Conservation (phyloP, 352 stramenopile genomes). For the Pythium phragmiticola region DNA sequence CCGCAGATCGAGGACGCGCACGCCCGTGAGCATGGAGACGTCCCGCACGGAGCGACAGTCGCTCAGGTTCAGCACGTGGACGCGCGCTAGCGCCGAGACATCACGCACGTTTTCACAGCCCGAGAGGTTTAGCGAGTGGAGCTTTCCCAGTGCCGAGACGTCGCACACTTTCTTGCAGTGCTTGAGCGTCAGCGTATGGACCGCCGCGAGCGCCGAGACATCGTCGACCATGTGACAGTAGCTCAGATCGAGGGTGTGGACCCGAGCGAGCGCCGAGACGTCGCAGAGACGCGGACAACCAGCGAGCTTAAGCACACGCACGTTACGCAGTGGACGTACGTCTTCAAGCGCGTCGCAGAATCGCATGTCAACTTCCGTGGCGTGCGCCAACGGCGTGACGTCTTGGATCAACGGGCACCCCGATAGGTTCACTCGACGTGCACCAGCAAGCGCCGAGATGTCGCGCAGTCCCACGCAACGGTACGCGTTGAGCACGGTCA, state of each 20-base stretch:
- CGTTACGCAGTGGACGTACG: conserved; percentile 31
- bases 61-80: conserved; percentile 64
- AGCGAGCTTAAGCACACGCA: conserved; percentile 57
- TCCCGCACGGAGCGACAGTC: conserved; percentile 51
- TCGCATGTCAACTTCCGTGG: conserved; percentile 51
- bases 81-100: conserved; percentile 40
- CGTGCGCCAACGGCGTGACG: conserved; percentile 36
- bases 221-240: conserved; percentile 58
- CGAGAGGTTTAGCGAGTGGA: conserved; percentile 62
- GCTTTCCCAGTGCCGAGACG: conserved; percentile 40
- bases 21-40: conserved; percentile 52
- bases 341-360: conserved; percentile 71
- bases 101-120: conserved; percentile 48
- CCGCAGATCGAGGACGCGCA: conserved; percentile 59
- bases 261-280: conserved; percentile 45
- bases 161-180: conserved; percentile 50
- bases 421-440: conserved; percentile 50
- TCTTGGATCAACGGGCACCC: conserved; percentile 52
- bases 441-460: conserved; percentile 34
- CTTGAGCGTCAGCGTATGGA: conserved; percentile 64
- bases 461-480: conserved; percentile 51
- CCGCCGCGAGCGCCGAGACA: conserved; percentile 39
- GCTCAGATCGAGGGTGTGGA: conserved; percentile 58
- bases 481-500: conserved; percentile 46
- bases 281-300: conserved; percentile 48